These are phyloP conservation scores for Fusarium buxicola DNA, from an alignment of 2,329 filamentous ascomycete species.

Conservation along the genomic window DNA sequence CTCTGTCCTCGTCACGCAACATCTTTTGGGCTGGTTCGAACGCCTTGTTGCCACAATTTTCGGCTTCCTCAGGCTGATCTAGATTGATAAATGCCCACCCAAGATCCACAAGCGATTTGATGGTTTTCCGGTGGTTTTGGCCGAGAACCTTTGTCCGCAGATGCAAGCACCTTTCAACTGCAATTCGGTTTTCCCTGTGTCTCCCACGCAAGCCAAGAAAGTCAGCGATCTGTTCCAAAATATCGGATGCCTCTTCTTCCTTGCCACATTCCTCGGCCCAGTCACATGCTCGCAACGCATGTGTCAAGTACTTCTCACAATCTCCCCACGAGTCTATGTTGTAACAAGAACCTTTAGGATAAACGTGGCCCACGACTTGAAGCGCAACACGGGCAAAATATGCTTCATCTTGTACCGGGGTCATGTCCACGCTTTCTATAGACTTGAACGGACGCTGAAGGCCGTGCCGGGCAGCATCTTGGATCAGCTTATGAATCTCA, in stretches of 20 bases:
- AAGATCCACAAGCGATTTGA: not conserved
- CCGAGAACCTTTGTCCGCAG: not conserved
- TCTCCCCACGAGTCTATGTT: constrained; percentile 33
- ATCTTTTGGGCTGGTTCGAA: not conserved
- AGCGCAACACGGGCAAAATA: constrained; percentile 43
- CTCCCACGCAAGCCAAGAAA: constrained; percentile 42
- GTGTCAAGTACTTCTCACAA: constrained; percentile 46
- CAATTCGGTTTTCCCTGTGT: constrained; percentile 8
- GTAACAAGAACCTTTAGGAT: constrained; percentile 25
- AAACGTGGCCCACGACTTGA: constrained; percentile 27
- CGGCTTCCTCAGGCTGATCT: not conserved
- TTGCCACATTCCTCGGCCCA: constrained; percentile 41
- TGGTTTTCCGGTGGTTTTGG: not conserved
- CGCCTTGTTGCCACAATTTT: not conserved
- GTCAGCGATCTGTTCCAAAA: constrained; percentile 29
- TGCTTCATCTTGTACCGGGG: not conserved
- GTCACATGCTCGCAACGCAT: constrained; percentile 42
- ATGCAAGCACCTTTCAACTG: fast-evolving
- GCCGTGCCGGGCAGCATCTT: constrained; percentile 43
- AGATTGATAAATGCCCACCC: not conserved
- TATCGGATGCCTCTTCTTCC: constrained; percentile 13
- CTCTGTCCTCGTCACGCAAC: not conserved
- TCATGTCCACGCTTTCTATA: not conserved
- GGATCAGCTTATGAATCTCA: constrained; percentile 50
- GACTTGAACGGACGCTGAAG: not conserved